Evolutionary conservation across 1,284 basidiomycete genomes (phyloP), one percentile per base, ranked within the genome.

Genomic region (Apiotrichum montevideense): DNA sequence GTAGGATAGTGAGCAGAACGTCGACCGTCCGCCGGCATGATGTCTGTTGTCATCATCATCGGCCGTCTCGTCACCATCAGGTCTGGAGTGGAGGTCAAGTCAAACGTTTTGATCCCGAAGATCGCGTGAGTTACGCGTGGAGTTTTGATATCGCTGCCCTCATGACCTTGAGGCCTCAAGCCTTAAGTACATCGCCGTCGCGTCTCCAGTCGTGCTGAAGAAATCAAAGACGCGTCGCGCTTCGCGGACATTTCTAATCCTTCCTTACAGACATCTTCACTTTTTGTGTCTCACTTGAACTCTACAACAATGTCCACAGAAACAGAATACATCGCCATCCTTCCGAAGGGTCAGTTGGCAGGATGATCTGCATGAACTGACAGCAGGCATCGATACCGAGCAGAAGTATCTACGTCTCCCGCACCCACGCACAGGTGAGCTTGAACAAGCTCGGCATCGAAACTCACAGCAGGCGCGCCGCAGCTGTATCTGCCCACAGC

Each of bases 381-480:
- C 53, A 29, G 5, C 61, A 74, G 72, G 69, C 54, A 50, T 74
- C n/a, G 63, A 68, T 4, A 43, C 53, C 7, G 50, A 63, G 14
- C 64, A 71, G 48, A 54, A 56, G 47, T 75, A 74, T 45, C 60
- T 75, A 7, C 67, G 73, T 33, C 53, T 75, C 3, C 72, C 73
- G 1, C 73, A 75, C 55, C 71, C 73, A 10, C 64, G 73, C n/a
- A 74, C 71, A 48, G 71, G 71, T 70, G 14, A 63, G 62, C 47
- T 39, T 42, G 11, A 21, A 3, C 29, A 3, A 2, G 29, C 29
- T 29, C 3, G 29, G 29, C 29, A 29, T 2, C 7, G 10, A 15
- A 52, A 42, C 53, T 63, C 41, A 59, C 51, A n/a, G 1, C 50
- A 73, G 71, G 66, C 29, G 49, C 58, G 21, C 58, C 72, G 9